Conservation (phyloP, 192 early-diverging fungal genomes). For the Coemansia sp. region DNA sequence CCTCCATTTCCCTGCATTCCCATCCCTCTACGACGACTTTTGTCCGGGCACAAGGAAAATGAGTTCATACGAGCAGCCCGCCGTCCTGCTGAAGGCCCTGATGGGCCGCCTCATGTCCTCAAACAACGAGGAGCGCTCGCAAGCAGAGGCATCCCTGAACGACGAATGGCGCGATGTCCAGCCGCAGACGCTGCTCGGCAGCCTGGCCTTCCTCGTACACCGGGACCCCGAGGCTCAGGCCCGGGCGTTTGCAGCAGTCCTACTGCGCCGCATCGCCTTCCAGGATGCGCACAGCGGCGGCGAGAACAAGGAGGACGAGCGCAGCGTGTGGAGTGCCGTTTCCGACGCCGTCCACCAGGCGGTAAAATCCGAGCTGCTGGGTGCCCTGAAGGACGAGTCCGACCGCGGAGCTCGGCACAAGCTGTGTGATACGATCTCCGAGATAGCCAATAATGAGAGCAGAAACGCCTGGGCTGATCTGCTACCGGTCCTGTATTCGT, state of each 20-base stretch:
- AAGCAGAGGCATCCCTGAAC: constrained; percentile 60
- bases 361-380: constrained; percentile 72
- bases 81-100: constrained; percentile 31
- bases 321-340: constrained; percentile 69
- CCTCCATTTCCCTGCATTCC: no score
- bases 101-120: constrained; percentile 50
- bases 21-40: no score
- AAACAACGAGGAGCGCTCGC: constrained; percentile 57
- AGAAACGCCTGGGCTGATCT: constrained; percentile 71
- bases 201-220: constrained; percentile 53
- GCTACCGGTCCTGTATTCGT: constrained; percentile 71
- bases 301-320: constrained; percentile 49
- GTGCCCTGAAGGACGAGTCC: constrained; percentile 70
- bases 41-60: constrained; percentile 10
- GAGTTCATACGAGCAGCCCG: constrained; percentile 35
- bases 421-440: constrained; percentile 89
- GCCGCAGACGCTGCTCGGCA: constrained; percentile 55
- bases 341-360: constrained; percentile 57
- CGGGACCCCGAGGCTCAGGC: constrained; percentile 50
- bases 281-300: constrained; percentile 17
- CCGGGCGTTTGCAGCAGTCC: constrained; percentile 61
- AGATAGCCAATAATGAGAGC: constrained; percentile 64
- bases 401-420: constrained; percentile 77
- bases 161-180: constrained; percentile 54
- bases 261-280: constrained; percentile 65